Evolutionary conservation across 2,329 filamentous ascomycete genomes (phyloP).

Genomic region (Venturia oleaginea): DNA sequence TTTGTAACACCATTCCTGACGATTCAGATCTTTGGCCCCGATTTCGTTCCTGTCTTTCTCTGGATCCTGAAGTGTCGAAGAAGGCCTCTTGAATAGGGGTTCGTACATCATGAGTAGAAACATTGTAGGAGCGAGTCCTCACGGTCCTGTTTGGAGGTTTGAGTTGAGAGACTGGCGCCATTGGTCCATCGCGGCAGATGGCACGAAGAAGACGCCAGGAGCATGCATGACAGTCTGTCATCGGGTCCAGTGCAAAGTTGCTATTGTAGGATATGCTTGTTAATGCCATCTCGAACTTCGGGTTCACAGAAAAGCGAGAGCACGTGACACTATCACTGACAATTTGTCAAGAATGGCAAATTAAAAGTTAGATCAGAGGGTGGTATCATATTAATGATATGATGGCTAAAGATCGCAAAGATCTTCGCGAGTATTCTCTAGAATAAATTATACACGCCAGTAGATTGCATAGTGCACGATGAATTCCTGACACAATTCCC

Average conservation of each 20-base stretch:
- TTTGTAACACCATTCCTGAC: conserved; percentile 2
- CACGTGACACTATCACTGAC: not conserved
- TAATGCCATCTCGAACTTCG: not conserved
- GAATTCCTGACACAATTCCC: no score
- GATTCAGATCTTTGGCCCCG: conserved; percentile 4
- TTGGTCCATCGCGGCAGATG: conserved; percentile 25
- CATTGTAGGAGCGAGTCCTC: not conserved
- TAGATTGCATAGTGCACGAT: no score
- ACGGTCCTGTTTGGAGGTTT: not conserved
- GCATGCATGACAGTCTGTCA: conserved; percentile 38
- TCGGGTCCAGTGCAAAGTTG: conserved; percentile 18
- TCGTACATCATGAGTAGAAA: conserved; percentile 1
- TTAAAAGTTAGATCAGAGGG: no score
- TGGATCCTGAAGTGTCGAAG: not conserved
- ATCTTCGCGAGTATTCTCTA: no score
- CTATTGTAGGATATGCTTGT: not conserved
- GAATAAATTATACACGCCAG: no score
- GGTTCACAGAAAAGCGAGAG: not conserved
- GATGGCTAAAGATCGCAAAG: no score
- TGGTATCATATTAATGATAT: no score
- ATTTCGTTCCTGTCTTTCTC: not conserved
- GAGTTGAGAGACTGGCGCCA: conserved; percentile 12
- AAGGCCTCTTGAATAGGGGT: not conserved
- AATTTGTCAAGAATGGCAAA: not conserved
- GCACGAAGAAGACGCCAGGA: conserved; percentile 35